phyloP scores from a whole-genome alignment of 139 green algal species.

The Picochlorum sp. region DNA sequence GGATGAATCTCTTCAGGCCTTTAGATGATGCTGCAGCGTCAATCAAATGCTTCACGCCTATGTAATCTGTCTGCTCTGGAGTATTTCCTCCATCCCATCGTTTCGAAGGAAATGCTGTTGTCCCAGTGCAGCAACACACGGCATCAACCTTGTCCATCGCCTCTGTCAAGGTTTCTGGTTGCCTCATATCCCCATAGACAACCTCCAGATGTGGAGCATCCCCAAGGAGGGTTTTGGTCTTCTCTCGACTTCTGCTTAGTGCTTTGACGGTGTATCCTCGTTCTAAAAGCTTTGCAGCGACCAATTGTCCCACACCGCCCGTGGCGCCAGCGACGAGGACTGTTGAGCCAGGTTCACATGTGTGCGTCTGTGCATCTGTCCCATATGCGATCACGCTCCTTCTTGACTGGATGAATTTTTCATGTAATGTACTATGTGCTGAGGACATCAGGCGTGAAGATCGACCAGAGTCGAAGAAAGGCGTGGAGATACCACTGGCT shows the following conservation, averaged over 20 bases:
- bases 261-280: slow-evolving; percentile 62
- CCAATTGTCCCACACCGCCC: slow-evolving; percentile 78
- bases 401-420: not conserved
- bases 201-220: slow-evolving; percentile 25
- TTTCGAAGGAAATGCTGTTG: slow-evolving; percentile 79
- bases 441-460: too few species aligned
- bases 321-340: slow-evolving; percentile 67
- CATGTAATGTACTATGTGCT: too few species aligned
- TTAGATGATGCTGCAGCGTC: slow-evolving; percentile 9
- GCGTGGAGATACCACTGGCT: too few species aligned
- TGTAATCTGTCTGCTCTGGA: slow-evolving; percentile 65
- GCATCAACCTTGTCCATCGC: slow-evolving; percentile 34
- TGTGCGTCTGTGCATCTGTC: not conserved
- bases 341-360: slow-evolving; percentile 35
- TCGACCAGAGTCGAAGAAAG: too few species aligned
- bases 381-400: not conserved
- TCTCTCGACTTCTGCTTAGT: slow-evolving; percentile 40
- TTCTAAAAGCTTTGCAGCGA: slow-evolving; percentile 74
- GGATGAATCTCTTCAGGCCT: slow-evolving; percentile 70
- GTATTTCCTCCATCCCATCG: slow-evolving; percentile 72
- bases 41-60: slow-evolving; percentile 71
- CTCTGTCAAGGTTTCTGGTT: slow-evolving; percentile 15
- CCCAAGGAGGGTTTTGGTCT: slow-evolving; percentile 47
- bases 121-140: slow-evolving; percentile 68
- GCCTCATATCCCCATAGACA: slow-evolving; percentile 27